A percentile compares a stretch with the other conserved stretches of the same genome.
Conservation (phyloP, 805 yeast genomes). For the Candida fluviatilis region DNA sequence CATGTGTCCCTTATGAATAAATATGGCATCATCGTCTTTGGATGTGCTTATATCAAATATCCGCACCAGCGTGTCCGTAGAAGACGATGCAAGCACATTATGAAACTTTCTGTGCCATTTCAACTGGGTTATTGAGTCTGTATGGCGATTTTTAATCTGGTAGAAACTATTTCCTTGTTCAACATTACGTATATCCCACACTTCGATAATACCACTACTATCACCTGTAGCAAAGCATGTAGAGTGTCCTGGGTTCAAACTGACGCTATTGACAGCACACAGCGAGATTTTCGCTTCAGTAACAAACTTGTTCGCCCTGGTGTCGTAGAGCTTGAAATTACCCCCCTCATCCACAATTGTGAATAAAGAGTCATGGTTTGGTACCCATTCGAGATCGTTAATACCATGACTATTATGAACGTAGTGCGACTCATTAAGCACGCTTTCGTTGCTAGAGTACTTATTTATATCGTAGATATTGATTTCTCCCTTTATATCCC, state of each 20-base stretch:
- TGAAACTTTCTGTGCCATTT: constrained; percentile 67
- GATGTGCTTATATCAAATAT: constrained; percentile 49
- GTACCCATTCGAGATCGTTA: constrained; percentile 71
- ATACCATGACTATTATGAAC: constrained; percentile 42
- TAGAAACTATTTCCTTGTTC: constrained; percentile 6
- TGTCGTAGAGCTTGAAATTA: constrained; percentile 48
- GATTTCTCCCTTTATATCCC: constrained; percentile 60
- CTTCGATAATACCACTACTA: constrained; percentile 46
- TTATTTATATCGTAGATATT: constrained; percentile 64
- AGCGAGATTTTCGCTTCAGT: constrained; percentile 9
- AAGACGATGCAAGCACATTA: constrained; percentile 58
- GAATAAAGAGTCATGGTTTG: constrained; percentile 56
- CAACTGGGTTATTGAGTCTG: constrained; percentile 55
- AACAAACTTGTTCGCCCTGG: constrained; percentile 26
- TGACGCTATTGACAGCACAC: constrained; percentile 51
- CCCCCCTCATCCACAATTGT: constrained; percentile 68
- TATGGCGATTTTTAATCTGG: constrained; percentile 34
- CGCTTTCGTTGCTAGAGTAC: constrained; percentile 14
- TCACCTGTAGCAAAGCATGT: constrained; percentile 67
- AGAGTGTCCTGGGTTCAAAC: constrained; percentile 55
- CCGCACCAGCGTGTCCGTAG: constrained; percentile 60
- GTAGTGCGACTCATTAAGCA: constrained; percentile 11
- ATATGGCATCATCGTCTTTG: constrained; percentile 34
- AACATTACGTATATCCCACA: constrained; percentile 62
- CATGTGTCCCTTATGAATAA: constrained; percentile 83